Percentiles rank a stretch among this genome's conserved stretches.
These are phyloP conservation scores for Suillus americanus DNA, from an alignment of 768 basidiomycete species.

Conservation along the genomic window DNA sequence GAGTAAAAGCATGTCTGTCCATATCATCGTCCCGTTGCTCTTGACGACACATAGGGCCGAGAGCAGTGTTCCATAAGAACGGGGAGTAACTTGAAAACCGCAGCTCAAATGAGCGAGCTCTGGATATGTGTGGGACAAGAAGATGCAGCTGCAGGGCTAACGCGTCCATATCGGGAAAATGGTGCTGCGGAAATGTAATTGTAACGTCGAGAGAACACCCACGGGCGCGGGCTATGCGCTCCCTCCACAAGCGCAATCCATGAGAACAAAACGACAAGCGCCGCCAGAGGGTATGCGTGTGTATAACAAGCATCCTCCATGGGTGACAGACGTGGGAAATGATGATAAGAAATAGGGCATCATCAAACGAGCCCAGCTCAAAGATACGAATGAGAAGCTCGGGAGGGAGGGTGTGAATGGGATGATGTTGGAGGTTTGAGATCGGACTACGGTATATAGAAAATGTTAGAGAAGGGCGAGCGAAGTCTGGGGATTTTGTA, in stretches of 20 bases:
- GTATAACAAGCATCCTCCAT: slow-evolving; percentile 63
- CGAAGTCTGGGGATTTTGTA: slow-evolving; percentile 16
- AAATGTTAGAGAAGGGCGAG: slow-evolving; percentile 28
- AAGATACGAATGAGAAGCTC: slow-evolving; percentile 70
- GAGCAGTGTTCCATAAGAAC: slow-evolving; percentile 66
- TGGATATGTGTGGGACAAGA: slow-evolving; percentile 45
- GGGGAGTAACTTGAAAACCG: slow-evolving; percentile 55
- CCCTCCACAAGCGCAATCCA: slow-evolving; percentile 55
- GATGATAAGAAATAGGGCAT: slow-evolving; percentile 54
- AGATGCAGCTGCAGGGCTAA: slow-evolving; percentile 66
- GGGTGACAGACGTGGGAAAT: slow-evolving; percentile 68
- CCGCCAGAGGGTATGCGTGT: slow-evolving; percentile 65
- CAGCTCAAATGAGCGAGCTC: slow-evolving; percentile 64
- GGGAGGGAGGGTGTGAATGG: slow-evolving; percentile 56
- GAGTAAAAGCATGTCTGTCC: slow-evolving; percentile 11
- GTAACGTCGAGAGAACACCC: slow-evolving; percentile 62
- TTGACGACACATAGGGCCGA: slow-evolving; percentile 51
- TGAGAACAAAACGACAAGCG: slow-evolving; percentile 50
- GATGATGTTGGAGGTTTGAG: slow-evolving; percentile 37
- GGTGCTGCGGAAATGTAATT: slow-evolving; percentile 34
- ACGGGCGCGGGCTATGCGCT: slow-evolving; percentile 58
- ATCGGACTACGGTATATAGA: slow-evolving; percentile 25
- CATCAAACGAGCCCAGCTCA: slow-evolving; percentile 54
- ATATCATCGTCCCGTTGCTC: slow-evolving; percentile 18
- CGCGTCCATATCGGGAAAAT: slow-evolving; percentile 33